Evolutionary conservation across 345 rosid species (phyloP).

Genomic region (Lenwebbia sp.): DNA sequence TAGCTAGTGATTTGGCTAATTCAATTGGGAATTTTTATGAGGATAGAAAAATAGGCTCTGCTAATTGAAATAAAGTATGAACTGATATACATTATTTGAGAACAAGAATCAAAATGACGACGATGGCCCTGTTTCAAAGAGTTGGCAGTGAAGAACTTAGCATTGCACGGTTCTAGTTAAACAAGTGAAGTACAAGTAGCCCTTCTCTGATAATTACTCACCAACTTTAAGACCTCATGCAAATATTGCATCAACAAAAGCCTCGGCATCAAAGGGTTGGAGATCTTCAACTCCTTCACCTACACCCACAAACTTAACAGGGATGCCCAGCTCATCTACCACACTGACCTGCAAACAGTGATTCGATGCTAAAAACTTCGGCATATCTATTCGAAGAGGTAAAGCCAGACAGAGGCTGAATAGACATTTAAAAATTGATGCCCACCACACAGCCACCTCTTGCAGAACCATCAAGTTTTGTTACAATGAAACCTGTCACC

Average conservation of each 20-base stretch:
- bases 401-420: not conserved
- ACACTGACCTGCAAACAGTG: constrained; percentile 67
- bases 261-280: constrained; percentile 87
- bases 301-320: constrained; percentile 90
- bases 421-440: not conserved
- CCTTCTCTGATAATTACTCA: not conserved
- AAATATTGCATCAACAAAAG: constrained; percentile 78
- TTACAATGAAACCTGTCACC: constrained; percentile 82
- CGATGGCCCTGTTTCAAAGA: not conserved
- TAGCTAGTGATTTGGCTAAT: not conserved
- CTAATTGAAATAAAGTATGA: not conserved
- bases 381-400: not conserved
- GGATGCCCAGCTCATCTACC: constrained; percentile 90
- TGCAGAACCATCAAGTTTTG: constrained; percentile 94
- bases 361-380: not conserved
- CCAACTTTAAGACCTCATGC: constrained; percentile 20
- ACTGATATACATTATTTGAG: not conserved
- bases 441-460: constrained; percentile 97
- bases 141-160: not conserved
- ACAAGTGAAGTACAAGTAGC: not conserved
- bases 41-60: not conserved
- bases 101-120: not conserved
- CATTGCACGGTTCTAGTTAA: not conserved
- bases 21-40: not conserved
- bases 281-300: constrained; percentile 92